Percentiles rank a stretch among this genome's conserved stretches.
These are phyloP conservation scores for Vanilla planifolia DNA, from an alignment of 106 monocot species.

Conservation along the genomic window DNA sequence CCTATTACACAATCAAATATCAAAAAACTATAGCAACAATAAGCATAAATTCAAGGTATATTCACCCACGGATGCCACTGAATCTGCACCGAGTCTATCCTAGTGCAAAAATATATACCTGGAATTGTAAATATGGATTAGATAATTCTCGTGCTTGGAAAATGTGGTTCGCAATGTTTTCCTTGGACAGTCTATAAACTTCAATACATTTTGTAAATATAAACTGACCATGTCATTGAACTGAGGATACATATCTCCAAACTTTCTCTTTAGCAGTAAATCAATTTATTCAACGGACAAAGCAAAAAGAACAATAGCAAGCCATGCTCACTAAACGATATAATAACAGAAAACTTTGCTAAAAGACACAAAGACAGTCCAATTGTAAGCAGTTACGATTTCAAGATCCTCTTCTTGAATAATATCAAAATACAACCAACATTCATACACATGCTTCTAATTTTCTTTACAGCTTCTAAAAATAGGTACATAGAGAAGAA, in stretches of 20 bases:
- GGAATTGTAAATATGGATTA: constrained; percentile 49
- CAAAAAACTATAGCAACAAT: neutral
- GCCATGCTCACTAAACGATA: no score
- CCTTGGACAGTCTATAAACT: constrained; percentile 29
- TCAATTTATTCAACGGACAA: constrained; percentile 50
- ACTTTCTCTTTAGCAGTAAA: constrained; percentile 33
- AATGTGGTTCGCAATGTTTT: constrained; percentile 34
- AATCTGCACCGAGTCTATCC: neutral
- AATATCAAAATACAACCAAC: no score
- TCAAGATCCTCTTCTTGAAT: no score
- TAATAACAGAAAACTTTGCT: no score
- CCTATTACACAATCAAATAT: neutral
- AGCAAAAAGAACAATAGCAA: no score
- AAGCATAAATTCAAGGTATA: no score
- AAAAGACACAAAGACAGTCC: no score
- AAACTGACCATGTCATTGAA: constrained; percentile 31
- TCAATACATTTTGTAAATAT: constrained; percentile 35
- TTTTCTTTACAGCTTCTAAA: no score
- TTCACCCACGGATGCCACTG: neutral
- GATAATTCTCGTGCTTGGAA: constrained; percentile 39
- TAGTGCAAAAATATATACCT: no score
- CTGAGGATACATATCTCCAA: constrained; percentile 16
- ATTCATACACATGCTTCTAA: constrained; percentile 37
- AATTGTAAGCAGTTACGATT: no score
- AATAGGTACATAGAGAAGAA: no score